A percentile compares a stretch with the other conserved stretches of the same genome.
phyloP scores from a whole-genome alignment of 2,329 filamentous ascomycete genomes.

The Kalaharituber pfeilii region DNA sequence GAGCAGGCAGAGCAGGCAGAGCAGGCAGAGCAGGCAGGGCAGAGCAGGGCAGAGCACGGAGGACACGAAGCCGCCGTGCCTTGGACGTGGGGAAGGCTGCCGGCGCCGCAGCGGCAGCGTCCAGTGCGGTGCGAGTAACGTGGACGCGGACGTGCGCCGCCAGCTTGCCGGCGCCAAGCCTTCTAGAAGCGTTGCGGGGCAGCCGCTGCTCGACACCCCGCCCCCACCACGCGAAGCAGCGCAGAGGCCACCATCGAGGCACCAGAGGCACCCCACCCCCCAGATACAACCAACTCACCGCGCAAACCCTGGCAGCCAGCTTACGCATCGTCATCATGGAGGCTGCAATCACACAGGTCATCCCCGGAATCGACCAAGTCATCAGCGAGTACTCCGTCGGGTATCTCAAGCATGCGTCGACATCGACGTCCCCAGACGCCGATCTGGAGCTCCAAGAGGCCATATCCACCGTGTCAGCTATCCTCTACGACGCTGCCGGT shows the following conservation, averaged over 20 bases:
- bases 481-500: conserved; percentile 85
- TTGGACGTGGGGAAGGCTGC: no score
- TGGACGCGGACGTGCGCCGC: no score
- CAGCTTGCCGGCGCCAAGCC: no score
- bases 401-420: conserved; percentile 85
- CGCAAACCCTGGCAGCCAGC: no score
- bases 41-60: no score
- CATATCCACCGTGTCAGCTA: conserved; percentile 63
- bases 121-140: no score
- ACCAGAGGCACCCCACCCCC: neutral
- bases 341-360: conserved; percentile 63
- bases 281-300: no score
- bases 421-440: conserved; percentile 55
- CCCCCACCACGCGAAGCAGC: neutral
- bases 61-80: no score
- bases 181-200: neutral
- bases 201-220: neutral
- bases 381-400: conserved; percentile 86
- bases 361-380: conserved; percentile 75
- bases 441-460: conserved; percentile 65
- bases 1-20: no score
- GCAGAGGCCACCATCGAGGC: neutral
- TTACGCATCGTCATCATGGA: conserved; percentile 59
- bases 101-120: no score
- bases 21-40: no score